Evolutionary conservation across 345 rosid genomes (phyloP), one percentile per base, ranked within the genome.

Genomic region (Salix caprea): DNA sequence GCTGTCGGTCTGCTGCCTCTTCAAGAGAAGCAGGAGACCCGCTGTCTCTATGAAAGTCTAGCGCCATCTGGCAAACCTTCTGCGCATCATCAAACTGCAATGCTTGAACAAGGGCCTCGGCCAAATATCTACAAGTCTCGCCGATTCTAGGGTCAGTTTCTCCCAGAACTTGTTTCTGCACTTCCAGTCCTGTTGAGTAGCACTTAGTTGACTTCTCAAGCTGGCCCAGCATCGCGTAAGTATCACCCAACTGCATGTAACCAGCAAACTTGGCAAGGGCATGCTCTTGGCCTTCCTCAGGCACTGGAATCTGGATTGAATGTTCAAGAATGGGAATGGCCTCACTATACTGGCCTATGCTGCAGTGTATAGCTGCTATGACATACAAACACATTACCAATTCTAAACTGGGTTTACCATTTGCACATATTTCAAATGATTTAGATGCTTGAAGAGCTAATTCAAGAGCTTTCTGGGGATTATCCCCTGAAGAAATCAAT

Each of bases 221-320:
- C 81, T 96, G 98, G 42, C 97, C 99, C 82, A 96, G 84, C 83
- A 89, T 82, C 23, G 89, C 94, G 54, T 92, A 90, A 52, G 96
- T 86, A 78, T 96, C 99, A 73, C 99, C 99, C 16, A 96, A 86
- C 84, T 93, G 99, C 99, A 96, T 96, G 77, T 95, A 88, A 54
- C 99, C 97, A 2, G 97, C 90, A 65, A 96, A 96, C 74, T 96
- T 96, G 18, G 99, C 99, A 4, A 96, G 88, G 5, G 94, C 91
- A 73, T 96, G 97, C 58, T 83, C 87, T 78, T 90, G 91, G 0
- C 99, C 96, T 68, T 88, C 89, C 68, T 93, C 95, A n/a, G 94
- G 81, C 56, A 76, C 84, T 0, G 94, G 97, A 74, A 93, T 92
- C 67, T 92, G 91, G 34, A 91, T 90, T 2, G 99, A 92, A 1